Conservation (phyloP, 768 basidiomycete genomes). For the Boletellus ananas region DNA sequence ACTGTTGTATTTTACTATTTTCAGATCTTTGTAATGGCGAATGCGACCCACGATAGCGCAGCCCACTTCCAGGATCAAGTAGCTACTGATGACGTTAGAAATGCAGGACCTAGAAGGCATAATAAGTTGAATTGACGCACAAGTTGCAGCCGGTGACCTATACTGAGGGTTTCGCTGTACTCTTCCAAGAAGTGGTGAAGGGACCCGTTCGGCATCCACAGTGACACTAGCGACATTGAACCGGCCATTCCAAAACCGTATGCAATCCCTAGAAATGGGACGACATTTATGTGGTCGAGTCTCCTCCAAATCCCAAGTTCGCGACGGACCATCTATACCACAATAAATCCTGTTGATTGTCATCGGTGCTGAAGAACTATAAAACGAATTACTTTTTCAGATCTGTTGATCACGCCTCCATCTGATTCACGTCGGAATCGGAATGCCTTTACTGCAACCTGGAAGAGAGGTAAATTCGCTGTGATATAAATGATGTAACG, state of each 20-base stretch:
- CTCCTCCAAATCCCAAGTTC: constrained; percentile 30
- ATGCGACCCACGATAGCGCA: neutral
- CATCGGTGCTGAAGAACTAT: fast-evolving
- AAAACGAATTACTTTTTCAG: neutral
- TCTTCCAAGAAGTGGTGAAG: constrained; percentile 18
- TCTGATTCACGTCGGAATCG: constrained; percentile 5
- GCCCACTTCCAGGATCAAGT: neutral
- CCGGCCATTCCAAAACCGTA: constrained; percentile 23
- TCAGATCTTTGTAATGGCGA: neutral
- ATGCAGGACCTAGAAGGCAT: neutral
- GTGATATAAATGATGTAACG: neutral
- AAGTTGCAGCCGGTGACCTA: constrained; percentile 5
- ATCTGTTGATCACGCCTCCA: neutral
- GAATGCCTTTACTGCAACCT: constrained; percentile 26
- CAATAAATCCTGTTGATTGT: neutral
- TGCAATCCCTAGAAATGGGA: constrained; percentile 26
- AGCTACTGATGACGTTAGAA: constrained; percentile 21
- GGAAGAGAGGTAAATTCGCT: neutral
- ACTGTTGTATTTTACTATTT: neutral
- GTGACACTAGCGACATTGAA: constrained; percentile 26
- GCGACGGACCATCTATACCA: constrained; percentile 20
- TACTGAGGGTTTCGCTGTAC: neutral
- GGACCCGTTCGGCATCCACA: constrained; percentile 29
- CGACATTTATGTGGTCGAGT: constrained; percentile 22
- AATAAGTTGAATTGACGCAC: constrained; percentile 9